Base-by-base conservation (phyloP, 129 eudicot species). In the Flaveria trinervia region DNA sequence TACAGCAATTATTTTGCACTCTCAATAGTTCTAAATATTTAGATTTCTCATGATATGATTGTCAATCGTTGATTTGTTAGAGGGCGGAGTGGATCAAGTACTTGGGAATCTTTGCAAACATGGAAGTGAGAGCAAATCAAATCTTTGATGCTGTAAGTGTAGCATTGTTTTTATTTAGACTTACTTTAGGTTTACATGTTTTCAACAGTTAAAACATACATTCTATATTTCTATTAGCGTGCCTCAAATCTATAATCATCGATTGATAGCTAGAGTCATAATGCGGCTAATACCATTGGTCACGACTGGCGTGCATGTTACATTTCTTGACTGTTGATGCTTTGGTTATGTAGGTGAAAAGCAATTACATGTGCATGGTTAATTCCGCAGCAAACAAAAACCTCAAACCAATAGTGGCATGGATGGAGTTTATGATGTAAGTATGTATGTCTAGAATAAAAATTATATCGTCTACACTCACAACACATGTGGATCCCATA, bases 21-120 rank as follows among this genome's bases (percentile, higher is more conserved):
- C 36, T 59, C 3, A 23, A 59, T 16, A 23, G 23, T 50, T 23
- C 16, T 23, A 0, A 3, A 15, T 61, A 3, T 60, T 26, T 26
- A 61, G 41, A 61, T 44, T n/a, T 25, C 51, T 78, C 25, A 52
- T 72, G 43, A 52, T 67, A 52, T 72, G 28, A 30, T 51, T 9
- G 22, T 8, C 17, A 17, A n/a, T 33, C 7, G 13, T 48, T 59
- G 25, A 50, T 57, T 60, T 85, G 28, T 23, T 83, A 95, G 99
- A 80, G 91, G 72, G 99, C 97, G 59, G 99, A 95, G 83, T 92
- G 99, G 99, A 95, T 95, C 82, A 95, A 95, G 85, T 95, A 86
- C 81, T 51, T 95, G 74, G 99, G 96, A 48, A 86, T 86, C 17
- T 95, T 88, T 76, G 94, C 91, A 43, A 92, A 95, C 79, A 9